A percentile compares a stretch with the other conserved stretches of the same genome.
Evolutionary conservation across 1,284 basidiomycete species (phyloP).

Genomic region (Cryptococcus sp.): DNA sequence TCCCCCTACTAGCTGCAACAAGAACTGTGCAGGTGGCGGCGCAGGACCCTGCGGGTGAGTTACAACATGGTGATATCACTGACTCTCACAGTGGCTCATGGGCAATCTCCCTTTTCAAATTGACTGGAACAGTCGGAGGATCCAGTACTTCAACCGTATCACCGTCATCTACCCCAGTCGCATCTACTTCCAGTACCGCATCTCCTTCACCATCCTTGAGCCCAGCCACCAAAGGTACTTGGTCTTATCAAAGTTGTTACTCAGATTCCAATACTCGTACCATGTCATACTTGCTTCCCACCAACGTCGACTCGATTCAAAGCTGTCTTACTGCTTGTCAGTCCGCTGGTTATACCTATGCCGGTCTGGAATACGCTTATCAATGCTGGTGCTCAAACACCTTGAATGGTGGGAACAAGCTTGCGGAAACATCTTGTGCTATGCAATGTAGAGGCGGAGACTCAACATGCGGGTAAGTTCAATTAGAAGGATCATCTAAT

Average conservation of each 20-base stretch:
- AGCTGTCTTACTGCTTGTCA: conserved; percentile 1
- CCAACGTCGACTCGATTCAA: neutral
- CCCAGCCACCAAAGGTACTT: neutral
- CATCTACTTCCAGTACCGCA: conserved; percentile 41
- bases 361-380: conserved; percentile 11
- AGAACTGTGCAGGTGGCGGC: neutral
- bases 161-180: neutral
- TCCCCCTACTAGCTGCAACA: neutral
- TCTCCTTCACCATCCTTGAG: conserved; percentile 9
- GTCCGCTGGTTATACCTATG: conserved; percentile 10
- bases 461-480: conserved; percentile 1
- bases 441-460: conserved; percentile 17
- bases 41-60: neutral
- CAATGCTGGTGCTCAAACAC: conserved; percentile 5
- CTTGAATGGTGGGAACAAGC: too few species aligned
- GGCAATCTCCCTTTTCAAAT: too few species aligned
- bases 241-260: too few species aligned
- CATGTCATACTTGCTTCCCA: too few species aligned
- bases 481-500: neutral
- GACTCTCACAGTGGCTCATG: neutral
- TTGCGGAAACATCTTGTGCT: neutral
- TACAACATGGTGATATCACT: neutral
- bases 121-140: too few species aligned
- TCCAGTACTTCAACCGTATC: conserved; percentile 2
- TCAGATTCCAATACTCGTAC: too few species aligned